These are phyloP conservation scores for Mycena galopus DNA, from an alignment of 768 basidiomycete genomes.

Conservation along the genomic window DNA sequence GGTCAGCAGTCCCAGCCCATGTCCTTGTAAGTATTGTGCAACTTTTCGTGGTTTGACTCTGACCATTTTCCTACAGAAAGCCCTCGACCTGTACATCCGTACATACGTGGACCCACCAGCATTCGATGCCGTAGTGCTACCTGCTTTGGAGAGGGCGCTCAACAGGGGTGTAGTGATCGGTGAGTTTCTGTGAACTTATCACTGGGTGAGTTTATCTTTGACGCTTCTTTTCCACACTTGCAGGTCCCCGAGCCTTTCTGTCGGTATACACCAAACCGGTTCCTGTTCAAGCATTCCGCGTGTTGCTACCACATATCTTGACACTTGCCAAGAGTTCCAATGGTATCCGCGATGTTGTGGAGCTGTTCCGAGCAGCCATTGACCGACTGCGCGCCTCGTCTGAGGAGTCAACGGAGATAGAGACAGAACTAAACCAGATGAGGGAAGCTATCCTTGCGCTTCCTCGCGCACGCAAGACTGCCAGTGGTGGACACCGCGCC, in stretches of 20 bases:
- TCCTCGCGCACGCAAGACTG: slow-evolving; percentile 87
- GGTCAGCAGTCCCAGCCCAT: slow-evolving; percentile 70
- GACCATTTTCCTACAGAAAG: background rate
- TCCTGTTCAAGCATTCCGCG: slow-evolving; percentile 24
- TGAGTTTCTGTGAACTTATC: background rate
- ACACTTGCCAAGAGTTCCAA: slow-evolving; percentile 34
- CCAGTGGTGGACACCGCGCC: slow-evolving; percentile 88
- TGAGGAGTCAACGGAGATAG: slow-evolving; percentile 46
- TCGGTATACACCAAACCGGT: slow-evolving; percentile 28
- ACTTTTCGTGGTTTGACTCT: background rate
- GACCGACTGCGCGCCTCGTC: slow-evolving; percentile 47
- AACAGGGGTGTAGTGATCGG: slow-evolving; percentile 20
- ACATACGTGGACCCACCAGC: slow-evolving; percentile 51
- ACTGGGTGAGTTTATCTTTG: background rate
- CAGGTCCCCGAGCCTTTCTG: slow-evolving; percentile 33
- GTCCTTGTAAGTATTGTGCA: slow-evolving; percentile 58
- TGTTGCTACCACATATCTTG: slow-evolving; percentile 28
- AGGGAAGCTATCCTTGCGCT: slow-evolving; percentile 73
- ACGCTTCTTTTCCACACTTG: background rate
- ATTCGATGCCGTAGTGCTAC: slow-evolving; percentile 32
- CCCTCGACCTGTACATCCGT: slow-evolving; percentile 43
- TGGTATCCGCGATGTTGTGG: slow-evolving; percentile 25
- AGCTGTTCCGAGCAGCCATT: slow-evolving; percentile 29
- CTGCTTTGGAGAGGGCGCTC: slow-evolving; percentile 30
- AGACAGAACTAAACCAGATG: slow-evolving; percentile 58